Conservation (phyloP, 2,329 filamentous ascomycete genomes). For the Pseudogymnoascus verrucosus region DNA sequence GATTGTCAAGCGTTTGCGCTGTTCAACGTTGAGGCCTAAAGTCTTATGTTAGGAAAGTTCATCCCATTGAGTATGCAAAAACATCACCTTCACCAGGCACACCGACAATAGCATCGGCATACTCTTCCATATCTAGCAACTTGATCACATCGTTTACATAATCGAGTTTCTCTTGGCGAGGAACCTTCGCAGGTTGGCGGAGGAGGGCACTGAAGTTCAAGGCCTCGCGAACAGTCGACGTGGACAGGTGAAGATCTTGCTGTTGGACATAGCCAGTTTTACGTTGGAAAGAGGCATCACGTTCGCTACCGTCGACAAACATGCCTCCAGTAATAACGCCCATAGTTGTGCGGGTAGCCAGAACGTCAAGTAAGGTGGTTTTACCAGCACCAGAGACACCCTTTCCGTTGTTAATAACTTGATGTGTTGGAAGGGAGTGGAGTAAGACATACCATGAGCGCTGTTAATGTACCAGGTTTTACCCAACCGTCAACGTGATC, state of each 20-base stretch:
- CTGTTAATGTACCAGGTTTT: slow-evolving; percentile 61
- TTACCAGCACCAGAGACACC: slow-evolving; percentile 62
- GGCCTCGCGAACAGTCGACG: slow-evolving; percentile 79
- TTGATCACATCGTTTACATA: slow-evolving; percentile 69
- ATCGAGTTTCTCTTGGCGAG: slow-evolving; percentile 69
- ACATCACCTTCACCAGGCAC: slow-evolving; percentile 45
- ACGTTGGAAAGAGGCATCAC: slow-evolving; percentile 77
- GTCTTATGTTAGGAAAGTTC: background rate
- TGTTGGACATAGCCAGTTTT: slow-evolving; percentile 73
- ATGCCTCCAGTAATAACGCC: slow-evolving; percentile 83
- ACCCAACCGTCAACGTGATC: slow-evolving; percentile 78
- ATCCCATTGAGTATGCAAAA: background rate
- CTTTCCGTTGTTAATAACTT: background rate
- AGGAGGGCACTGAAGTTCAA: slow-evolving; percentile 82
- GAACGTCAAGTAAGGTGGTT: slow-evolving; percentile 75
- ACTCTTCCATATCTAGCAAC: slow-evolving; percentile 60
- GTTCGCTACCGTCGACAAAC: slow-evolving; percentile 54
- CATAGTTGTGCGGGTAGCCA: slow-evolving; percentile 80
- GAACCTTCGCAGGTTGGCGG: slow-evolving; percentile 67
- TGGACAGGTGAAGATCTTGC: slow-evolving; percentile 79
- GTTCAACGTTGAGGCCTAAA: slow-evolving; percentile 45
- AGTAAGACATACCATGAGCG: slow-evolving; percentile 43
- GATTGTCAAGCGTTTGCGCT: slow-evolving; percentile 54
- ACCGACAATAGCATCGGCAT: slow-evolving; percentile 58
- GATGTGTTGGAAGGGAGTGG: background rate